Base-by-base conservation (phyloP, 2,329 filamentous ascomycete species). In the Ophiocordyceps robertsii region DNA sequence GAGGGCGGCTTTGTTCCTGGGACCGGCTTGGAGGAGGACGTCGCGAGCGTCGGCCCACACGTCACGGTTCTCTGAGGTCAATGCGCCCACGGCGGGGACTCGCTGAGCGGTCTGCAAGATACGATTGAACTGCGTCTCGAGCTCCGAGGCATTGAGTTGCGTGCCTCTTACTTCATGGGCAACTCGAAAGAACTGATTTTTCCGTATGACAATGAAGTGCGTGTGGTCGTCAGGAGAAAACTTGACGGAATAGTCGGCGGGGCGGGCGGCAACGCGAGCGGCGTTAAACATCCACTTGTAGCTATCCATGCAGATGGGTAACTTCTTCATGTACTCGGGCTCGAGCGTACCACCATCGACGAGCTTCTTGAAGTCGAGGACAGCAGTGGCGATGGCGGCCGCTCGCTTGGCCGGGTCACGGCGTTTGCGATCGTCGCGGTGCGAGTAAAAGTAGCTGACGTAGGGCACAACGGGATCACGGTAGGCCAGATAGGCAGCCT, bases 251-350 rank as follows among this genome's bases (percentile, higher is more conserved):
- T 86, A 78, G 60, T 98, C 92, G 30, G 80, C 75, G 12, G 86
- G 84, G 56, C 82, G 82, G 42, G 84, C 83, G 29, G 90, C 82
- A 35, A 96, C 80, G 53, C 92, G 82, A 63, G 78, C 84, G 64
- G 77, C 80, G 66, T 98, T 96, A 76, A 98, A 98, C 92, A 98
- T 98, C 77, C 82, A 96, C 68, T 95, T 73, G 71, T 95, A 96
- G 59, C 86, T 92, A 71, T 88, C 88, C 92, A 98, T 98, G 64
- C 89, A 92, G 58, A 96, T 90, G 46, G 92, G 92, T 46, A 93
- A 75, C 67, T 88, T 89, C 72, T 93, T 93, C 88, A 98, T 95
- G 68, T 95, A 96, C 66, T 98, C 92, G 21, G 92, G 92, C 70
- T 98, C 92, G 41, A 98, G 72, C 8, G 78, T 80, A 51, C 82